These are phyloP conservation scores for Boletus rubropictus DNA, from an alignment of 768 basidiomycete genomes.

Conservation along the genomic window DNA sequence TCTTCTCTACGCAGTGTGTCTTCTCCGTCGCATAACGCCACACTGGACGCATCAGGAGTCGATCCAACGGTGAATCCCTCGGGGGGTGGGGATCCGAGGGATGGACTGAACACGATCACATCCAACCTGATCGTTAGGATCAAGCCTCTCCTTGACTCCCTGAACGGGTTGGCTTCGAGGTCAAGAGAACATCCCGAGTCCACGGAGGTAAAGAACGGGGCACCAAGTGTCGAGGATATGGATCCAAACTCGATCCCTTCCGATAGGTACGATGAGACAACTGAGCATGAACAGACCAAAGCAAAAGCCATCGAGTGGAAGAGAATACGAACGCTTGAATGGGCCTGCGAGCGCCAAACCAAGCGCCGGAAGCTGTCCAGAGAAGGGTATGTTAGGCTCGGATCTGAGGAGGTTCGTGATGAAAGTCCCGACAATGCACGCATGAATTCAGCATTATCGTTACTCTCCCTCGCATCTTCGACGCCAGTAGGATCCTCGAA, in stretches of 20 bases:
- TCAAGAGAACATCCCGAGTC: constrained; percentile 1
- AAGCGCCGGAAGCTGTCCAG: constrained; percentile 32
- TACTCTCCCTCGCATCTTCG: constrained; percentile 26
- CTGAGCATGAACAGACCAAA: constrained; percentile 10
- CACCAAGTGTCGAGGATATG: neutral
- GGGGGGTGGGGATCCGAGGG: neutral
- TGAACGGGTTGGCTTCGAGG: constrained; percentile 14
- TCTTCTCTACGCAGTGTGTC: constrained; percentile 27
- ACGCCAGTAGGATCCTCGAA: constrained; percentile 1
- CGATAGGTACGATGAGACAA: neutral
- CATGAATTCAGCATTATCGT: constrained; percentile 26
- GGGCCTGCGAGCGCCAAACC: constrained; percentile 39
- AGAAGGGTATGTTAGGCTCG: constrained; percentile 12
- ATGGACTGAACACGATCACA: constrained; percentile 1
- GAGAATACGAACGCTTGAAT: constrained; percentile 36
- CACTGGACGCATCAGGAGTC: constrained; percentile 11
- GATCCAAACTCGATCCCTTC: neutral
- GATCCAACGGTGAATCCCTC: neutral
- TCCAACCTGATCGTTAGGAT: constrained; percentile 19
- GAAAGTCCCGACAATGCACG: constrained; percentile 6
- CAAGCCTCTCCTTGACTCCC: constrained; percentile 19
- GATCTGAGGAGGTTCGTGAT: constrained; percentile 17
- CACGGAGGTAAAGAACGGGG: neutral
- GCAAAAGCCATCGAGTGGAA: constrained; percentile 11
- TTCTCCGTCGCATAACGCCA: constrained; percentile 27